phyloP scores from a whole-genome alignment of 2,329 filamentous ascomycete genomes.

The Colletotrichum lindemuthianum region DNA sequence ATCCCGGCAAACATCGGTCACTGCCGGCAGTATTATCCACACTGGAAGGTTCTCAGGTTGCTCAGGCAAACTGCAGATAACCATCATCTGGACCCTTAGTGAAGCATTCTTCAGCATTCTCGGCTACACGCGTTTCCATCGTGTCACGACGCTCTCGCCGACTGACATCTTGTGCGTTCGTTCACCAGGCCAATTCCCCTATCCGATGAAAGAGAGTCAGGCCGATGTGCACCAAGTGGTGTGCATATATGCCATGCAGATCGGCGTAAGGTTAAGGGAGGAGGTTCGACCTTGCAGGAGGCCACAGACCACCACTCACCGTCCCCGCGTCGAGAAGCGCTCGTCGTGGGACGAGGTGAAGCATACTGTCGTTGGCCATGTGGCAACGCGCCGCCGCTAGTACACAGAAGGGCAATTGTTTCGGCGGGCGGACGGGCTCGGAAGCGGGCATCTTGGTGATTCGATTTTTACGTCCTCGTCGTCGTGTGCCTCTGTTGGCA shows the following conservation, averaged over 20 bases:
- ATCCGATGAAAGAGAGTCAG: no score
- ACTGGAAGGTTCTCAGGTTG: no score
- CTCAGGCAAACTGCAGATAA: no score
- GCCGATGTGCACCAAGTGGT: background rate
- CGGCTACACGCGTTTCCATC: no score
- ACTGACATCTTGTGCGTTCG: no score
- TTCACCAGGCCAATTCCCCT: no score
- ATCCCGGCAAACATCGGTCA: no score
- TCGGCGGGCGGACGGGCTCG: slow-evolving; percentile 12
- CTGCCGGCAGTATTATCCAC: no score
- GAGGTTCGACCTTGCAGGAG: background rate
- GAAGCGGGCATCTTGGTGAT: slow-evolving; percentile 2
- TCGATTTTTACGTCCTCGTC: background rate
- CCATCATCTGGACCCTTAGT: no score
- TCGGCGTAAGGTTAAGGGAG: slow-evolving; percentile 1
- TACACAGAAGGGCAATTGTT: slow-evolving; percentile 32
- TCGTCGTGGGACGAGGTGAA: background rate
- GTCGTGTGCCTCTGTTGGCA: background rate
- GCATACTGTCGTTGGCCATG: slow-evolving; percentile 16
- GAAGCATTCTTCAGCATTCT: no score
- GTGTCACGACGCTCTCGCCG: no score
- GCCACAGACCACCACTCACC: background rate
- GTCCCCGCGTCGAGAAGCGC: background rate
- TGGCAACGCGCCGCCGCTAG: slow-evolving; percentile 25
- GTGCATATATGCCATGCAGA: slow-evolving; percentile 9